Conservation (phyloP, 345 rosid species). For the Euclidium syriacum region DNA sequence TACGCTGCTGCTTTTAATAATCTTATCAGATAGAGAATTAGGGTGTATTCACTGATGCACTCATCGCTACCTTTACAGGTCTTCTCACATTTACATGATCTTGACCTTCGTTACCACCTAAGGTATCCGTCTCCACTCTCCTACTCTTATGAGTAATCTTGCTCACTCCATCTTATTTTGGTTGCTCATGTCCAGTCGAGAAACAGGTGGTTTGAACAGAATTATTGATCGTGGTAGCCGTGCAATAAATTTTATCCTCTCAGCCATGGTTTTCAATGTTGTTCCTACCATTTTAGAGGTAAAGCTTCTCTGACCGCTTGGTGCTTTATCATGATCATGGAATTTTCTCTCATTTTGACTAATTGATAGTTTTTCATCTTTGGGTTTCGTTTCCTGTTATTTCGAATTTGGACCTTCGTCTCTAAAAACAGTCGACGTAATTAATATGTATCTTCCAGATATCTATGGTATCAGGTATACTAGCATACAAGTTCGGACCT, state of each 20-base stretch:
- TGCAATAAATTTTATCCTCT: conserved; percentile 93
- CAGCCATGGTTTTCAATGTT: conserved; percentile 95
- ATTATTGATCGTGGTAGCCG: conserved; percentile 98
- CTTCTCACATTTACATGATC: conserved; percentile 89
- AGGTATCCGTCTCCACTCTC: conserved; percentile 42
- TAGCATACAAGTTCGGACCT: conserved; percentile 94
- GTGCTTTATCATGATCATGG: neutral
- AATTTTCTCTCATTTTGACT: neutral
- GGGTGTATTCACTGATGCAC: neutral
- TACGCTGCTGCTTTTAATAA: conserved; percentile 15
- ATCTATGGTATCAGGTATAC: conserved; percentile 92
- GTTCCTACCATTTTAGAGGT: conserved; percentile 96
- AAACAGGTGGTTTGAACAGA: conserved; percentile 92
- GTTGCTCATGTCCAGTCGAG: conserved; percentile 58
- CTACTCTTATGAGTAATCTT: neutral
- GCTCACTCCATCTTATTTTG: neutral
- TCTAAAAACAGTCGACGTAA: conserved; percentile 26
- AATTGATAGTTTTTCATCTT: neutral
- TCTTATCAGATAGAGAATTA: neutral
- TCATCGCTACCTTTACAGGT: conserved; percentile 43
- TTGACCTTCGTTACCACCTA: conserved; percentile 88
- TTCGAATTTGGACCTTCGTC: conserved; percentile 15
- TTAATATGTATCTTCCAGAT: conserved; percentile 64
- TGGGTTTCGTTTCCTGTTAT: neutral
- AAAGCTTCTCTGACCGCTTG: conserved; percentile 20